These are phyloP conservation scores for Candida gigantensis DNA, from an alignment of 1,139 yeast species.

Conservation along the genomic window DNA sequence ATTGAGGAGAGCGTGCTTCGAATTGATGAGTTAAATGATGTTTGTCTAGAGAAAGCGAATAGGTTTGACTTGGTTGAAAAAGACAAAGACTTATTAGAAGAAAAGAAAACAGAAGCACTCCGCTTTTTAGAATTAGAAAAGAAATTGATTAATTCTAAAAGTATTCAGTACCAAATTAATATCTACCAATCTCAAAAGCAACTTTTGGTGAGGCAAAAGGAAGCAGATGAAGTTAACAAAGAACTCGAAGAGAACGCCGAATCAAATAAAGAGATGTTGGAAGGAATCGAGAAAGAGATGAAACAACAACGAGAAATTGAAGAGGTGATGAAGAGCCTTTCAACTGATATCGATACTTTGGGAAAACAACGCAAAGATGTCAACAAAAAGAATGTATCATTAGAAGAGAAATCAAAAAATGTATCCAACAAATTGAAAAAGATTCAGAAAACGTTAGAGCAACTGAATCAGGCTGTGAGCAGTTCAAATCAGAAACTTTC, in stretches of 20 bases:
- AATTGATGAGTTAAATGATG: conserved; percentile 72
- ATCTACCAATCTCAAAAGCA: conserved; percentile 42
- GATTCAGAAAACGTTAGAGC: conserved; percentile 50
- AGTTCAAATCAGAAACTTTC: conserved; percentile 51
- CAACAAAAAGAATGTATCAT: conserved; percentile 56
- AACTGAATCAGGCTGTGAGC: conserved; percentile 34
- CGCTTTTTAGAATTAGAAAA: conserved; percentile 68
- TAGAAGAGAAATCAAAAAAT: conserved; percentile 75
- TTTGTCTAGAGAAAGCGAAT: conserved; percentile 77
- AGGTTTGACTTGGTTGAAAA: conserved; percentile 78
- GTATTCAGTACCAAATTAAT: conserved; percentile 59
- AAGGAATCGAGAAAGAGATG: conserved; percentile 34
- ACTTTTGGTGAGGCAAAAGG: conserved; percentile 37
- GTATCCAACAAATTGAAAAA: conserved; percentile 61
- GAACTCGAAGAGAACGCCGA: conserved; percentile 49
- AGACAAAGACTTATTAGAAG: conserved; percentile 71
- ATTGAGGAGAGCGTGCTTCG: conserved; percentile 66
- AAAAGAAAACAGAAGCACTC: conserved; percentile 69
- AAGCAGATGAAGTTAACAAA: conserved; percentile 39
- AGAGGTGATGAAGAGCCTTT: conserved; percentile 28
- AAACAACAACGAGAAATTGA: conserved; percentile 32
- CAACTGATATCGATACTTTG: conserved; percentile 28
- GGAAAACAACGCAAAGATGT: conserved; percentile 30
- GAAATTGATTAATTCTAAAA: conserved; percentile 51
- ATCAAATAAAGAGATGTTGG: conserved; percentile 45